phyloP scores from a whole-genome alignment of 306 rosid genomes.

The Macrotyloma uniflorum region DNA sequence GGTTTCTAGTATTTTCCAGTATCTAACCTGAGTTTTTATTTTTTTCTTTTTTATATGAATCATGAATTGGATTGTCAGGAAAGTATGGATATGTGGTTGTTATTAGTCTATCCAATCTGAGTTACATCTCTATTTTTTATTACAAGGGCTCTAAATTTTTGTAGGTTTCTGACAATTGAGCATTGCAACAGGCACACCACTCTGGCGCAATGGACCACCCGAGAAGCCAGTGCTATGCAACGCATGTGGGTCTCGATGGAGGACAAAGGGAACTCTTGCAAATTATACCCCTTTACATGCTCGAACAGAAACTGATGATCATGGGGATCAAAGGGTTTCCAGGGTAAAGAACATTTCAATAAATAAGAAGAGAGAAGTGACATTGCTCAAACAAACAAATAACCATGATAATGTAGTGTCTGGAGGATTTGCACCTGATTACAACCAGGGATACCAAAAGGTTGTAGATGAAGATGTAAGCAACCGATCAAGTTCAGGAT shows the following conservation, averaged over 20 bases:
- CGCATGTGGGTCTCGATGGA: constrained; percentile 99
- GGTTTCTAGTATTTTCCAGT: constrained; percentile 6
- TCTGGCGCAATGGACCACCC: constrained; percentile 99
- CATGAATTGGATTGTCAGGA: constrained; percentile 26
- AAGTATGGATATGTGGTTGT: constrained; percentile 20
- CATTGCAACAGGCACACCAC: constrained; percentile 89
- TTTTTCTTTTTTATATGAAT: constrained; percentile 1
- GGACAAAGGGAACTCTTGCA: constrained; percentile 98
- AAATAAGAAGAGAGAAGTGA: constrained; percentile 79
- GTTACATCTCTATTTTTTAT: constrained; percentile 20
- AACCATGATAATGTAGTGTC: constrained; percentile 51
- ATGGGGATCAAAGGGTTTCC: constrained; percentile 71
- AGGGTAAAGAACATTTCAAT: constrained; percentile 70
- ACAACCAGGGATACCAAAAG: constrained; percentile 68
- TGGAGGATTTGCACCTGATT: constrained; percentile 56
- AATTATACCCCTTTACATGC: constrained; percentile 98
- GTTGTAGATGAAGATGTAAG: constrained; percentile 77
- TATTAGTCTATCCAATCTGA: constrained; percentile 24
- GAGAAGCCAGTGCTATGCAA: constrained; percentile 98
- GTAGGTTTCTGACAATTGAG: constrained; percentile 46
- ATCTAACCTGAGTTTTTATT: constrained; percentile 7
- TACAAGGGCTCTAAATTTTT: constrained; percentile 22
- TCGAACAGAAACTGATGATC: constrained; percentile 83
- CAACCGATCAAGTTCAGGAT: constrained; percentile 96
- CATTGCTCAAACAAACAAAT: constrained; percentile 74